A percentile compares a stretch with the other conserved stretches of the same genome.
Evolutionary conservation across 2,329 filamentous ascomycete genomes (phyloP).

Genomic region (Arthrinium phaeospermum): DNA sequence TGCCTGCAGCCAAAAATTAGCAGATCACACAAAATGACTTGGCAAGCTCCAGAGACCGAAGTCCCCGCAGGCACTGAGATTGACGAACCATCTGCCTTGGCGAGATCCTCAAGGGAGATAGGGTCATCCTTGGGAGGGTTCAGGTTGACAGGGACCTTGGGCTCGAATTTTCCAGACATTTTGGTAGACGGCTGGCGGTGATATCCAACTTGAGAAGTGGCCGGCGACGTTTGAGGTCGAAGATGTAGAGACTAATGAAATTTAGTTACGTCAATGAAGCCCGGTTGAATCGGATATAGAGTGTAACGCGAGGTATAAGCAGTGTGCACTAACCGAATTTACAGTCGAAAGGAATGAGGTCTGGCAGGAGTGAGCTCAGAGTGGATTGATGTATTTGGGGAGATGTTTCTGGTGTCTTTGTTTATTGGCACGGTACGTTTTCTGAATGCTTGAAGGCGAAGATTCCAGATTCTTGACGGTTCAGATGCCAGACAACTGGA

Average conservation of each 20-base stretch:
- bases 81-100: conserved; percentile 79
- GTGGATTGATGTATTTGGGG: neutral
- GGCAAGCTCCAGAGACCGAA: neutral
- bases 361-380: neutral
- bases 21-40: neutral
- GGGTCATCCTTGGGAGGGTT: conserved; percentile 85
- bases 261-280: conserved; percentile 11
- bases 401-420: neutral
- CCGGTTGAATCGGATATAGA: neutral
- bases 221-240: neutral
- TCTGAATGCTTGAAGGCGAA: neutral
- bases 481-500: conserved; percentile 1
- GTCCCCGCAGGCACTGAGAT: neutral
- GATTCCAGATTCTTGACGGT: neutral
- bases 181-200: neutral
- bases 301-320: neutral
- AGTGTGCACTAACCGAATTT: neutral
- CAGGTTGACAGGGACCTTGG: conserved; percentile 77
- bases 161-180: conserved; percentile 75
- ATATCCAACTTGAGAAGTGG: neutral
- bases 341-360: neutral
- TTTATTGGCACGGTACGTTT: neutral
- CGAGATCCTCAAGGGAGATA: conserved; percentile 80
- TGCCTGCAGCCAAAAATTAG: conserved; percentile 52
- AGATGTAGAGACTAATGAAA: neutral